Conservation (phyloP, 306 rosid species). For the Rosa multiflora region DNA sequence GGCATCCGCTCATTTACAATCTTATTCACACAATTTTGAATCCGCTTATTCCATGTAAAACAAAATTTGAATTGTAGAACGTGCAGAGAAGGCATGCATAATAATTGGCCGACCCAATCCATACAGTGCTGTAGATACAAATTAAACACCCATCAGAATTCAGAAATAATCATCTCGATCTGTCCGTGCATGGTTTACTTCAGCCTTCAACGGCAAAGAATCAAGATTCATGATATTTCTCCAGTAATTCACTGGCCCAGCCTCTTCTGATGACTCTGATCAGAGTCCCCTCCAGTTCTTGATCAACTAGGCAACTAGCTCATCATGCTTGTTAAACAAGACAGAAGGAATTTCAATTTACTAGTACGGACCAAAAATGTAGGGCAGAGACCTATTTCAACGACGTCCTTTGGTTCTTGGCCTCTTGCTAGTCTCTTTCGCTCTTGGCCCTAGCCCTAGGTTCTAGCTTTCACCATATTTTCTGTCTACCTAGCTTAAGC, state of each 20-base stretch:
- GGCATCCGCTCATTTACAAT: too few relatives aligned
- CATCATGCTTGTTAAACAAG: not conserved
- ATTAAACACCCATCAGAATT: not conserved
- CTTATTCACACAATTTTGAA: not conserved
- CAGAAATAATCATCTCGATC: not conserved
- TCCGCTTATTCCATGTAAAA: slow-evolving; percentile 2
- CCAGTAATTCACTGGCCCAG: slow-evolving; percentile 10
- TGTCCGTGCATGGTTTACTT: not conserved
- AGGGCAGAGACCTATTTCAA: not conserved
- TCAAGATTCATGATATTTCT: not conserved
- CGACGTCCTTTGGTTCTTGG: not conserved
- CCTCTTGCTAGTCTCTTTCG: not conserved
- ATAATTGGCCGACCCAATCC: not conserved
- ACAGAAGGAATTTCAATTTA: slow-evolving; percentile 16
- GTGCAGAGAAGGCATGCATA: not conserved
- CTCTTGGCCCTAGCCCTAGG: not conserved
- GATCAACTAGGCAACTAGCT: not conserved
- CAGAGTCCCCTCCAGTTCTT: slow-evolving; percentile 9
- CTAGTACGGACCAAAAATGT: not conserved
- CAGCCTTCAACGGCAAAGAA: slow-evolving; percentile 2
- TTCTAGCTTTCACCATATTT: not conserved
- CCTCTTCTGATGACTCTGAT: not conserved
- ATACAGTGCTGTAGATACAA: not conserved
- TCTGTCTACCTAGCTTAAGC: not conserved
- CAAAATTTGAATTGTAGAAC: slow-evolving; percentile 6